phyloP scores from a whole-genome alignment of 352 stramenopile genomes.

The Pythium plurisporium region DNA sequence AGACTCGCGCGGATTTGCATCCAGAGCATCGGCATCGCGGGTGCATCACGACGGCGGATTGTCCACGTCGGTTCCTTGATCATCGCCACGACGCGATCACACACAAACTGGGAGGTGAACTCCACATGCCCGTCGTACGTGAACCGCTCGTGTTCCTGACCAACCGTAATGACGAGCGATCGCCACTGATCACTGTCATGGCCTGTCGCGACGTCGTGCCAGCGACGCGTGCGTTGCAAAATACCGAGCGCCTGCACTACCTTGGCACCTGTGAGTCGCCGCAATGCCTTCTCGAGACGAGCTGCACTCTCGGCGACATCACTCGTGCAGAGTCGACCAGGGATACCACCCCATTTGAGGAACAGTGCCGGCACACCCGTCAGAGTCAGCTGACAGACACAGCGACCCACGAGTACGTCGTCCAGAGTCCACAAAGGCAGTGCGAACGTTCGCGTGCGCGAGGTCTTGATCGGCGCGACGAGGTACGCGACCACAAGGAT shows the following conservation, averaged over 20 bases:
- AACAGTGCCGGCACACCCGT: neutral
- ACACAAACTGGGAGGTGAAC: conserved; percentile 27
- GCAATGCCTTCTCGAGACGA: conserved; percentile 3
- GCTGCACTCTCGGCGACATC: neutral
- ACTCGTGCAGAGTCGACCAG: neutral
- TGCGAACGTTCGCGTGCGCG: neutral
- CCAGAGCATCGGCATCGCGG: neutral
- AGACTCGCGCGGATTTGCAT: conserved; percentile 14
- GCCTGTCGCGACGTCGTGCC: neutral
- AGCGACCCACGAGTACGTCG: neutral
- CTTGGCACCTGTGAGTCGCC: neutral
- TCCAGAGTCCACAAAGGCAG: conserved; percentile 8
- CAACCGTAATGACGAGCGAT: neutral
- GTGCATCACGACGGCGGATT: neutral
- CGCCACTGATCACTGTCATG: conserved; percentile 1
- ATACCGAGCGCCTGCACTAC: neutral
- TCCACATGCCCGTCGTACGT: neutral
- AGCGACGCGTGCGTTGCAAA: neutral
- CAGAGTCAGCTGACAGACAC: neutral
- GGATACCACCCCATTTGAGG: conserved; percentile 11
- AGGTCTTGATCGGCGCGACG: neutral
- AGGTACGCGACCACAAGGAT: neutral
- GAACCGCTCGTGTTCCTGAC: neutral
- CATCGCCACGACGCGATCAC: conserved; percentile 12
- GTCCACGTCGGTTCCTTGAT: neutral